Evolutionary conservation across 2,329 filamentous ascomycete genomes (phyloP).

Genomic region (Trichoderma asperellum): DNA sequence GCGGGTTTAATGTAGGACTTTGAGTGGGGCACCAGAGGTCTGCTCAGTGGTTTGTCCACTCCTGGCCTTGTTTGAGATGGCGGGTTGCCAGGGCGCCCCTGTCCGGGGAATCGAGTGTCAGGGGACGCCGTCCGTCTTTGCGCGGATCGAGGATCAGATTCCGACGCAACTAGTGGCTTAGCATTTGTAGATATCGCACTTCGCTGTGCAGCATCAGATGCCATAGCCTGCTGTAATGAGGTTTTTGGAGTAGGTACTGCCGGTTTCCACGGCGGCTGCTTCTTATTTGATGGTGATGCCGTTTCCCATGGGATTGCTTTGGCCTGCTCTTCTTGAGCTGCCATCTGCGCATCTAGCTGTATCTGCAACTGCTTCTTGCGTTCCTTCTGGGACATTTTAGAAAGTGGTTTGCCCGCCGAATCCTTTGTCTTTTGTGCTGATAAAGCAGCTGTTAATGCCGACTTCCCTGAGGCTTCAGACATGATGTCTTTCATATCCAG

Average conservation of each 20-base stretch:
- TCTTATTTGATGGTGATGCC: slow-evolving; percentile 42
- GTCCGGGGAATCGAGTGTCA: slow-evolving; percentile 65
- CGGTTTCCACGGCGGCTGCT: slow-evolving; percentile 68
- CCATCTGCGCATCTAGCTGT: slow-evolving; percentile 54
- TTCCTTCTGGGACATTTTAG: slow-evolving; percentile 87
- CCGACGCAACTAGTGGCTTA: slow-evolving; percentile 51
- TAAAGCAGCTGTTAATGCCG: slow-evolving; percentile 58
- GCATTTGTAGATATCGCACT: slow-evolving; percentile 39
- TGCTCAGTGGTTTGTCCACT: slow-evolving; percentile 40
- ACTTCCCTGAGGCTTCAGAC: slow-evolving; percentile 58
- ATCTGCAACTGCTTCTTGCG: slow-evolving; percentile 80
- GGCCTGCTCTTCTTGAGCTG: slow-evolving; percentile 41
- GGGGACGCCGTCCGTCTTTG: slow-evolving; percentile 60
- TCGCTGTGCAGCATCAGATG: slow-evolving; percentile 37
- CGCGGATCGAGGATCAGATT: slow-evolving; percentile 46
- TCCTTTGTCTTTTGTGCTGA: slow-evolving; percentile 55
- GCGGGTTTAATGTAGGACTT: slow-evolving; percentile 62
- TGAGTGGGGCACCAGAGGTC: slow-evolving; percentile 60
- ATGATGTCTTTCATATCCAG: slow-evolving; percentile 79
- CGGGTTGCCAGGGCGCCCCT: slow-evolving; percentile 49
- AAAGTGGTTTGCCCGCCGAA: slow-evolving; percentile 44
- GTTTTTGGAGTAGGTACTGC: slow-evolving; percentile 53
- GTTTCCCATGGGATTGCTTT: slow-evolving; percentile 52
- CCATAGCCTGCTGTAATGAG: slow-evolving; percentile 55
- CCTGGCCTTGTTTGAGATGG: slow-evolving; percentile 37